These are phyloP conservation scores for Carex arenaria DNA, from an alignment of 202 grass and related monocot species.

Conservation along the genomic window DNA sequence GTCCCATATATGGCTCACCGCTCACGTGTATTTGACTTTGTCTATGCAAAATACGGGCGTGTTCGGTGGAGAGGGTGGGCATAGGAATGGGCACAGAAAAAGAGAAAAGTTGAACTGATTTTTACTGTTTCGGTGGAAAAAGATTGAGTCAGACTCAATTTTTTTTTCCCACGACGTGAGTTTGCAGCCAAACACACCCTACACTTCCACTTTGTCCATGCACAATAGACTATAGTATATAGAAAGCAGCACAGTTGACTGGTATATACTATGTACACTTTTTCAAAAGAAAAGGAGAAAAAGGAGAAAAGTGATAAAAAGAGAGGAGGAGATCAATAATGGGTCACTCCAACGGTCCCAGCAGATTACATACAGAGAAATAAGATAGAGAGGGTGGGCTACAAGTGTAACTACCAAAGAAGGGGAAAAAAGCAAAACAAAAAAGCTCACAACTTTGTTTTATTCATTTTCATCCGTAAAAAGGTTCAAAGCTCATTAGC, in stretches of 20 bases:
- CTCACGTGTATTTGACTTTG: no score
- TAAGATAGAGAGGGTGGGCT: background rate
- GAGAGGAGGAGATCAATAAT: background rate
- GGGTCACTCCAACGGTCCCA: background rate
- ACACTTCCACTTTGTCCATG: no score
- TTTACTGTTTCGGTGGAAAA: no score
- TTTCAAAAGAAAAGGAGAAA: background rate
- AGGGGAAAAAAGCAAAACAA: background rate
- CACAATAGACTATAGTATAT: no score
- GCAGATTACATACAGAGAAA: background rate
- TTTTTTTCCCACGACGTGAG: no score
- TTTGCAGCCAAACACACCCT: no score
- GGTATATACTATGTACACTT: background rate
- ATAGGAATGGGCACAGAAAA: no score
- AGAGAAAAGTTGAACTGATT: no score
- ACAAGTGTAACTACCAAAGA: background rate
- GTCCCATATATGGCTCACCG: no score
- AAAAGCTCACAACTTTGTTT: conserved; percentile 4
- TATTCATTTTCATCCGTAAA: background rate
- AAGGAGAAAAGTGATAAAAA: background rate
- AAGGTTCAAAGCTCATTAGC: background rate
- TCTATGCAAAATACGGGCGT: no score
- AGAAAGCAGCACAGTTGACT: background rate
- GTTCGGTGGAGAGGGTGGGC: no score
- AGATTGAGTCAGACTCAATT: no score